These are phyloP conservation scores for Phytopythium aichiense DNA, from an alignment of 352 stramenopile species.

Conservation along the genomic window DNA sequence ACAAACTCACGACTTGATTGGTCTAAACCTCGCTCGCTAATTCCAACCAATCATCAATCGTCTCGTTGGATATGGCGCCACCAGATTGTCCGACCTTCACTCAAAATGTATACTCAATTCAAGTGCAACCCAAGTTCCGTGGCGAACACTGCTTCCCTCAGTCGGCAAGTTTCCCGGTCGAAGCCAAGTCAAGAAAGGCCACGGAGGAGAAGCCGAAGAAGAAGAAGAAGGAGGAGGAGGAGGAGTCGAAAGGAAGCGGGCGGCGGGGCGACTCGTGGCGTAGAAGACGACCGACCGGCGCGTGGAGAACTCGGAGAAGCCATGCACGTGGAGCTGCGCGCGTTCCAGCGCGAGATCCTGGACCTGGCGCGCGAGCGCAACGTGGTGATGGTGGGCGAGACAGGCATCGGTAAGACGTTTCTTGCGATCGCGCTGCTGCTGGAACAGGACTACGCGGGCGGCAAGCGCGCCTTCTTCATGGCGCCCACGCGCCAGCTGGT, in stretches of 20 bases:
- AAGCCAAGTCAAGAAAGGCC: not conserved
- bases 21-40: not conserved
- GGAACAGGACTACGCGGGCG: conserved; percentile 68
- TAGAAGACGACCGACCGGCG: too few species aligned
- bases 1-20: not conserved
- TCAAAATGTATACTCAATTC: not conserved
- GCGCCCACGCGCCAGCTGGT: conserved; percentile 80
- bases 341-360: conserved; percentile 68
- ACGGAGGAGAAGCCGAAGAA: not conserved
- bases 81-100: not conserved
- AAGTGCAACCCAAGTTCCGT: not conserved
- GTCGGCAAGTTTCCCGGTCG: conserved; percentile 1
- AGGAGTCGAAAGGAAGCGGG: not conserved
- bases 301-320: too few species aligned
- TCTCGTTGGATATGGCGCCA: not conserved
- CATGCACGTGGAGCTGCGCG: conserved; percentile 45
- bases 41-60: not conserved
- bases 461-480: conserved; percentile 75
- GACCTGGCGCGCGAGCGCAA: conserved; percentile 67
- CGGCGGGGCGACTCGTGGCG: not conserved
- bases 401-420: conserved; percentile 85
- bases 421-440: conserved; percentile 69
- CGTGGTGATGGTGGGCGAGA: conserved; percentile 80
- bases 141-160: not conserved
- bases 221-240: not conserved